Evolutionary conservation across 2,329 filamentous ascomycete species (phyloP).

Genomic region (Diaporthe amygdali): DNA sequence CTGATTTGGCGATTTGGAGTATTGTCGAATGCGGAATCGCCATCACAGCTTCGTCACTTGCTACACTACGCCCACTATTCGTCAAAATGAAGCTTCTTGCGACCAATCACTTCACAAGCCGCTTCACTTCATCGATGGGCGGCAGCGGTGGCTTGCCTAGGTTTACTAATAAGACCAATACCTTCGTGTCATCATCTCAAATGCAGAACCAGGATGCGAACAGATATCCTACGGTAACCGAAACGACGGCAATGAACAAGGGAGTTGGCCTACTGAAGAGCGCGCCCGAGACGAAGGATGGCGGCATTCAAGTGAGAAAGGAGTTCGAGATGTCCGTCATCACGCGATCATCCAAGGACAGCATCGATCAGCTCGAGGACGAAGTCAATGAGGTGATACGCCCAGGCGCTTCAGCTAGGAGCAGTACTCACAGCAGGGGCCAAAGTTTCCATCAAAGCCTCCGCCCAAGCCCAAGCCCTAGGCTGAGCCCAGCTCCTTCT

Average conservation of each 20-base stretch:
- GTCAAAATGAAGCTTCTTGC: constrained; percentile 20
- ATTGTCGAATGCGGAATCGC: constrained; percentile 48
- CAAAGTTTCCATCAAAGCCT: neutral
- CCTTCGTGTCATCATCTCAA: constrained; percentile 18
- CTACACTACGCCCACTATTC: constrained; percentile 36
- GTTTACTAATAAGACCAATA: constrained; percentile 20
- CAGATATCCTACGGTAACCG: neutral
- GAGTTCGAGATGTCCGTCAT: constrained; percentile 26
- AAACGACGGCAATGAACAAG: neutral
- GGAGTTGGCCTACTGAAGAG: neutral
- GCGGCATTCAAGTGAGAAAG: constrained; percentile 17
- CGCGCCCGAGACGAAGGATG: neutral
- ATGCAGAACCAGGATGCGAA: constrained; percentile 1
- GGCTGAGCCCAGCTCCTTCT: constrained; percentile 3
- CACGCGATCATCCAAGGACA: constrained; percentile 17
- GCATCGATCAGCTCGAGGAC: constrained; percentile 17
- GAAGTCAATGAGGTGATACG: constrained; percentile 21
- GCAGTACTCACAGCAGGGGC: constrained; percentile 7
- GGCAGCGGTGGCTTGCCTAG: constrained; percentile 14
- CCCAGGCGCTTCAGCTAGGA: constrained; percentile 7
- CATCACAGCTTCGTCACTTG: constrained; percentile 43
- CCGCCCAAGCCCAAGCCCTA: neutral
- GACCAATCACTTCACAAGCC: constrained; percentile 16
- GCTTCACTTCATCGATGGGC: constrained; percentile 10
- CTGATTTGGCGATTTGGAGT: constrained; percentile 49